Evolutionary conservation across 108 stramenopile genomes (phyloP).

Genomic region (Schizochytrium sp.): DNA sequence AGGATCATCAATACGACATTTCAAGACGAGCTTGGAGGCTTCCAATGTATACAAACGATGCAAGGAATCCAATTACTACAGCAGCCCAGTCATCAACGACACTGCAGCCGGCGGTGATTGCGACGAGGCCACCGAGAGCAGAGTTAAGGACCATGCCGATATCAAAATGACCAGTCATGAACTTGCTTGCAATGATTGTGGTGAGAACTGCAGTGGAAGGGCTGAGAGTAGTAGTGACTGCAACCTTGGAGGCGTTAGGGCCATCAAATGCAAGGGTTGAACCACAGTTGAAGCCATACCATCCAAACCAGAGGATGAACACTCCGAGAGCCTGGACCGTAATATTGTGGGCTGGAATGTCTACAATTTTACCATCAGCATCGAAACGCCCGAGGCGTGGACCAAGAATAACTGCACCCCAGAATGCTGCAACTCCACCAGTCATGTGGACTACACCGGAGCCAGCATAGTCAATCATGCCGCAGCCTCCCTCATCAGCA

Average conservation of each 20-base stretch:
- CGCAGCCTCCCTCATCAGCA: conserved; percentile 65
- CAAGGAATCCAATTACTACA: conserved; percentile 63
- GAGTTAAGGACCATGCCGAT: not conserved
- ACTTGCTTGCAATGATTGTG: not conserved
- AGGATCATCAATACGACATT: conserved; percentile 66
- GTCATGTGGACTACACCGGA: conserved; percentile 82
- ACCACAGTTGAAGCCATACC: conserved; percentile 85
- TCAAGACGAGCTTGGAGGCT: not conserved
- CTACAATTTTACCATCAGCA: not conserved
- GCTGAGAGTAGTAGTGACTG: not conserved
- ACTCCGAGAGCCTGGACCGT: conserved; percentile 18
- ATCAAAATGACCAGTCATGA: conserved; percentile 30
- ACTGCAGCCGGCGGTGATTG: conserved; percentile 74
- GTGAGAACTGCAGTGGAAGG: not conserved
- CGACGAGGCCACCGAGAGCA: conserved; percentile 69
- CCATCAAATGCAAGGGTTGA: conserved; percentile 76
- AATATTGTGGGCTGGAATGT: conserved; percentile 66
- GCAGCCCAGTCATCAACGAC: conserved; percentile 64
- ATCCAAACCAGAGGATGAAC: conserved; percentile 68
- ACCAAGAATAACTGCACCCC: conserved; percentile 73
- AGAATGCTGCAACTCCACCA: conserved; percentile 85
- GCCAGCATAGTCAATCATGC: conserved; percentile 85
- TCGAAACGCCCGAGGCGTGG: conserved; percentile 31
- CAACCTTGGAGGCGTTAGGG: not conserved
- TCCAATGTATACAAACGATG: not conserved